A percentile compares a stretch with the other conserved stretches of the same genome.
phyloP scores from a whole-genome alignment of 1,284 basidiomycete species.

The Ganoderma sinense region DNA sequence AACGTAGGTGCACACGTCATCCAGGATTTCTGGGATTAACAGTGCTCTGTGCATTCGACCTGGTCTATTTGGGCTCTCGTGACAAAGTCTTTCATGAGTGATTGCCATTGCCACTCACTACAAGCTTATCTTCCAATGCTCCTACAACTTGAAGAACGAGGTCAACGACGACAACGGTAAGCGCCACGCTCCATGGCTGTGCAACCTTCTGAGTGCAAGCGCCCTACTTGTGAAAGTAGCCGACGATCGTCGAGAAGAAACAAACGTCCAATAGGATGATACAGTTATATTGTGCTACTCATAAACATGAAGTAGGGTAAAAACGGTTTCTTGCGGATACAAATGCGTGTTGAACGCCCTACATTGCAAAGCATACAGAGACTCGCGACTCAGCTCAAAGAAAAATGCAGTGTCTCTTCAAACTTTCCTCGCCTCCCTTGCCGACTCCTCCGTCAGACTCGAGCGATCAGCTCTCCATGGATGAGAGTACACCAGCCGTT shows the following conservation, averaged over 20 bases:
- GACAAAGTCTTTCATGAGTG: background rate
- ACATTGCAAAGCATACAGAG: background rate
- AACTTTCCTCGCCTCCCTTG: background rate
- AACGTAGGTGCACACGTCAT: background rate
- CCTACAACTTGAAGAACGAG: no score
- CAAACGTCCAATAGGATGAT: no score
- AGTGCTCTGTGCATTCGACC: background rate
- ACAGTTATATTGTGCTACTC: background rate
- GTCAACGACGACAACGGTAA: background rate
- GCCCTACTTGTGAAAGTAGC: no score
- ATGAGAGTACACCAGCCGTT: conserved; percentile 45
- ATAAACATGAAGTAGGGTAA: background rate
- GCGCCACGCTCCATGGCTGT: background rate
- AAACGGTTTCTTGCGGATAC: no score
- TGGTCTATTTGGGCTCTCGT: background rate
- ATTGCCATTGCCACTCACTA: background rate
- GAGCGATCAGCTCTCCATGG: conserved; percentile 42
- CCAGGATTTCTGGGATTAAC: background rate
- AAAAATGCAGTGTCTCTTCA: background rate
- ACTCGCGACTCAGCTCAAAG: no score
- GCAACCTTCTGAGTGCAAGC: no score
- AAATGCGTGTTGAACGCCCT: background rate
- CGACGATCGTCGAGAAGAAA: no score
- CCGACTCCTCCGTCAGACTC: conserved; percentile 10
- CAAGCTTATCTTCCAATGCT: background rate